Base-by-base conservation (phyloP, 352 stramenopile genomes). In the Phytopythium sindhum region DNA sequence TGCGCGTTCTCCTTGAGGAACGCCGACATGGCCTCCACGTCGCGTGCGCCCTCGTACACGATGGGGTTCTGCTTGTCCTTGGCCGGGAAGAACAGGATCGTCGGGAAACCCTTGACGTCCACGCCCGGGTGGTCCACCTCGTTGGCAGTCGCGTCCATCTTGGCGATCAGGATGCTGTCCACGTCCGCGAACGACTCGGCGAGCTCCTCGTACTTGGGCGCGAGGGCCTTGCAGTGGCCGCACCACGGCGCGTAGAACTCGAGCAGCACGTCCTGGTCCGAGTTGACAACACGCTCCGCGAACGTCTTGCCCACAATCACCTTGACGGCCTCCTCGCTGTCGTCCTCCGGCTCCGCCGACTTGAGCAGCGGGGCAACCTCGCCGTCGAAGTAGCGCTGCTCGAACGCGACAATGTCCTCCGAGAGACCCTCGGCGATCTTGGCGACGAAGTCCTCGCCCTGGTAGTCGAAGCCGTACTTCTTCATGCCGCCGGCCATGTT, bases 141-240 rank as follows among this genome's bases (percentile, higher is more conserved):
- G 80, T 98, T 98, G 57, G 91, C 91, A 4, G 93, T 98, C 39
- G 92, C 82, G 71, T 98, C 96, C 73, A 98, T 98, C 90, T 98
- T 98, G 65, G 86, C 94, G 68, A 98, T 97, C 45, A 98, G 63
- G 47, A 98, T 89, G 67, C 82, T 93, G 64, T 97, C 86, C 35
- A 97, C 89, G 58, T 96, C 81, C 2, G 85, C 80, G 63, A 97
- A 97, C 54, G 80, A 84, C 72, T 95, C 86, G 26, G 86, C 91
- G 57, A 97, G 77, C 74, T 97, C 89, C 65, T 97, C 89, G 74
- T 95, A 97, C 73, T 90, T 91, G 51, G 92, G 92, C 12, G 86
- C 89, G 23, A 98, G 81, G n/a, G 81, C 67, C 81, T 94, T 94
- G 80, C 88, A 96, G 78, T 96, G 88, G 21, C 84, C 86, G 69